phyloP scores from a whole-genome alignment of 1,284 basidiomycete species.

The Trichosporon sp. region DNA sequence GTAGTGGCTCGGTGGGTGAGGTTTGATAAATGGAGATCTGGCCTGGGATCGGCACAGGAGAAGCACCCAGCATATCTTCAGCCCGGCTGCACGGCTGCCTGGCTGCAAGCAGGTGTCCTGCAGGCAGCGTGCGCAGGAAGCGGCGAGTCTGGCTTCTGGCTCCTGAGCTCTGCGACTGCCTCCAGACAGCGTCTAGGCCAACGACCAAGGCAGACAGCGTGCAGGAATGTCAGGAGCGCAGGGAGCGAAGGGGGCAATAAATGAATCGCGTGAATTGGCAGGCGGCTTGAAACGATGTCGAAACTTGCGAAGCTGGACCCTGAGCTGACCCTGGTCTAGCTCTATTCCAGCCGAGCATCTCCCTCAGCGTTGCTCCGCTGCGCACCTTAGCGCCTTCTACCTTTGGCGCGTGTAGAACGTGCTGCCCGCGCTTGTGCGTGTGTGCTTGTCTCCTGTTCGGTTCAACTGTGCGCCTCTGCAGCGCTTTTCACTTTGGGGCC shows the following conservation, averaged over 20 bases:
- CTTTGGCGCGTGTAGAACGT: too few species aligned
- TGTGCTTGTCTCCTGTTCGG: background rate
- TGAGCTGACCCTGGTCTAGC: background rate
- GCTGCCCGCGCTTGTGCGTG: too few species aligned
- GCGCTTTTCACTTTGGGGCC: too few species aligned
- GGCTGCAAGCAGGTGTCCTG: too few species aligned
- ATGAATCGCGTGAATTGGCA: slow-evolving; percentile 8
- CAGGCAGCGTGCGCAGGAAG: too few species aligned
- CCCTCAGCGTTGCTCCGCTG: background rate
- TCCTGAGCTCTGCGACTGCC: too few species aligned
- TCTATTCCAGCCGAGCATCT: background rate
- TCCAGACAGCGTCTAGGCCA: background rate
- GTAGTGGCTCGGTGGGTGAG: background rate
- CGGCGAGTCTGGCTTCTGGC: too few species aligned
- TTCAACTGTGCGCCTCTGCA: background rate
- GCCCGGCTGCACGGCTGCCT: background rate
- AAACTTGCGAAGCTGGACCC: background rate
- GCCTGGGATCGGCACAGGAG: background rate
- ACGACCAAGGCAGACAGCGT: background rate
- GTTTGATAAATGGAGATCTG: background rate
- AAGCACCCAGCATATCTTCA: background rate
- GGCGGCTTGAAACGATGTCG: slow-evolving; percentile 3
- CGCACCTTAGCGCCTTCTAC: background rate
- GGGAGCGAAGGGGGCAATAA: background rate
- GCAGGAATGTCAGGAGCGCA: background rate